A percentile compares a stretch with the other conserved stretches of the same genome.
phyloP scores from a whole-genome alignment of 805 yeast genomes.

The Candida adriatica region DNA sequence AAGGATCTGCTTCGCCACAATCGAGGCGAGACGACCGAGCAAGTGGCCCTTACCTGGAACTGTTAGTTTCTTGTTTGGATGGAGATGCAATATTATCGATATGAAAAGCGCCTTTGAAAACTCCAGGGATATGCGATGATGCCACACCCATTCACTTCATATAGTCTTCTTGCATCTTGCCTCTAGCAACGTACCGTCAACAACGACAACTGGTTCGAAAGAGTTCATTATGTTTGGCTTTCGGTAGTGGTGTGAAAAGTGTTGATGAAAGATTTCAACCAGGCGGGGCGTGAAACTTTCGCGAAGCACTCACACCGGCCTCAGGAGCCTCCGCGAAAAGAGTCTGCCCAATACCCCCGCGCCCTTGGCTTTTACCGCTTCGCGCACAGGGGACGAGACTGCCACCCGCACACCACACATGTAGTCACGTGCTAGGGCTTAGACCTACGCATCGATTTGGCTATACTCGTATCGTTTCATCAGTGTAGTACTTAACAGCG shows the following conservation, averaged over 20 bases:
- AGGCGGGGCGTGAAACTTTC: too few relatives aligned
- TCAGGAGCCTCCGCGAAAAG: too few relatives aligned
- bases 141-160: not conserved
- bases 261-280: conserved; percentile 16
- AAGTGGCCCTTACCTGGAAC: conserved; percentile 90
- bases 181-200: conserved; percentile 94
- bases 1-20: conserved; percentile 96
- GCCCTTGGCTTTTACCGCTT: too few relatives aligned
- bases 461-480: too few relatives aligned
- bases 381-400: too few relatives aligned
- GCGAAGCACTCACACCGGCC: too few relatives aligned
- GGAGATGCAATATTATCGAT: not conserved
- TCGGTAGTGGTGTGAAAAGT: too few relatives aligned
- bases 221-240: conserved; percentile 42
- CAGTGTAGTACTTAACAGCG: too few relatives aligned
- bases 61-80: not conserved
- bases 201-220: conserved; percentile 95
- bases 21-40: conserved; percentile 99
- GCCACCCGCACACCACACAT: too few relatives aligned
- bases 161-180: not conserved
- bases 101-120: not conserved
- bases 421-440: too few relatives aligned
- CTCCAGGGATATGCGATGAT: not conserved
- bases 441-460: too few relatives aligned
- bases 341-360: too few relatives aligned